A percentile compares a stretch with the other conserved stretches of the same genome.
phyloP scores from a whole-genome alignment of 768 basidiomycete species.

The Clitopilus passeckerianus region DNA sequence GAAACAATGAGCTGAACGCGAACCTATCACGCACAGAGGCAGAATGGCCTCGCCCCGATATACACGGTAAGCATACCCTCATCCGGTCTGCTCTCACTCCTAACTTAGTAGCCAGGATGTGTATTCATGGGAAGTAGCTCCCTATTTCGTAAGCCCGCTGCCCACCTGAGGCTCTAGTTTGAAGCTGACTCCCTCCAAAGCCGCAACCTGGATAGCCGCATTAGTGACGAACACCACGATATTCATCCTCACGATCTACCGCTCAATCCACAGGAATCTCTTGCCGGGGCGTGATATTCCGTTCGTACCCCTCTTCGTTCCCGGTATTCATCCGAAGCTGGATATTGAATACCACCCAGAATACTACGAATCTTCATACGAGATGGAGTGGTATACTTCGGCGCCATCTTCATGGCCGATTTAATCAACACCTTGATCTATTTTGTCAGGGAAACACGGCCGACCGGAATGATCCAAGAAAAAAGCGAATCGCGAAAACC shows the following conservation, averaged over 20 bases:
- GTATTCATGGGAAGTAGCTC: neutral
- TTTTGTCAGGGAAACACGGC: slow-evolving; percentile 33
- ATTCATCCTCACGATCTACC: neutral
- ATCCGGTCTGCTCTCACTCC: no score
- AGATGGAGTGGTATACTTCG: neutral
- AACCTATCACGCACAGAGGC: neutral
- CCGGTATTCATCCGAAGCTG: no score
- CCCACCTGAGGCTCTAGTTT: neutral
- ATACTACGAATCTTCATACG: neutral
- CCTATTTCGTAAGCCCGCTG: neutral
- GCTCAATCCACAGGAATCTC: neutral
- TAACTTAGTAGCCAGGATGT: no score
- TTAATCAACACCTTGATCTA: neutral
- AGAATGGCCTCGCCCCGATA: no score
- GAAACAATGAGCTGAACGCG: neutral
- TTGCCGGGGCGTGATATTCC: neutral
- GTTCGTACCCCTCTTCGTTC: neutral
- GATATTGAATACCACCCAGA: no score
- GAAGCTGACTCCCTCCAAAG: neutral
- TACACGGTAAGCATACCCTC: no score
- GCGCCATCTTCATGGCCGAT: neutral
- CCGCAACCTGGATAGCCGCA: neutral
- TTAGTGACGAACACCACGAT: neutral
- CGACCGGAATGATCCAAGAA: slow-evolving; percentile 44
- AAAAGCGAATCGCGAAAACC: slow-evolving; percentile 43